phyloP scores from a whole-genome alignment of 768 basidiomycete species.

The Tricholoma flavovirens region DNA sequence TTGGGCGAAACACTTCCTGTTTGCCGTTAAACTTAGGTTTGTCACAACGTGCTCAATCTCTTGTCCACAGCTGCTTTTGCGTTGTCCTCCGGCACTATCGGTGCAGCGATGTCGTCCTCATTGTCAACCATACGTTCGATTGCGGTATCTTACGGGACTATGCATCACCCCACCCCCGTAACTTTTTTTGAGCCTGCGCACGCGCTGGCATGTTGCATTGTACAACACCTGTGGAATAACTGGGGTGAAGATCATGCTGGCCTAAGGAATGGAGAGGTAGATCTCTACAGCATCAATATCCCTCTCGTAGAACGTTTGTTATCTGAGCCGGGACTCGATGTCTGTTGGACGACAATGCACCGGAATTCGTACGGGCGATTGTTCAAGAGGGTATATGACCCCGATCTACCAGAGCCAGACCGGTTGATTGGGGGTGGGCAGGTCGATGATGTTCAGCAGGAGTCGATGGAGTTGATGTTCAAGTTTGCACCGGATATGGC shows the following conservation, averaged over 20 bases:
- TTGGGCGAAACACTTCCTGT: slow-evolving; percentile 82
- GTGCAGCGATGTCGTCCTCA: slow-evolving; percentile 80
- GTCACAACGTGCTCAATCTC: slow-evolving; percentile 10
- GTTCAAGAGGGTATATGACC: slow-evolving; percentile 49
- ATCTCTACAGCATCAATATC: slow-evolving; percentile 84
- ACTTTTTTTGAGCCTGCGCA: slow-evolving; percentile 68
- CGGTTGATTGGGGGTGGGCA: slow-evolving; percentile 16
- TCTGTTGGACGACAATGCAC: slow-evolving; percentile 83
- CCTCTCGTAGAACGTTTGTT: slow-evolving; percentile 70
- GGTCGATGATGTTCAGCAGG: background rate
- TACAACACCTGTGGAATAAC: slow-evolving; percentile 71
- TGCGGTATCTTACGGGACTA: slow-evolving; percentile 83
- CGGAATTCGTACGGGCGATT: slow-evolving; percentile 78
- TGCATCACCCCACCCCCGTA: slow-evolving; percentile 61
- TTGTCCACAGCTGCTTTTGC: slow-evolving; percentile 67
- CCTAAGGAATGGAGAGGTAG: slow-evolving; percentile 58
- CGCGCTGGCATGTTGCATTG: slow-evolving; percentile 57
- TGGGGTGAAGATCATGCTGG: slow-evolving; percentile 73
- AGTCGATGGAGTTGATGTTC: slow-evolving; percentile 49
- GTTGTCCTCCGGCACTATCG: slow-evolving; percentile 88
- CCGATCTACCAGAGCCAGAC: slow-evolving; percentile 27
- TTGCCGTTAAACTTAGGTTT: slow-evolving; percentile 15
- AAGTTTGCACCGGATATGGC: slow-evolving; percentile 67
- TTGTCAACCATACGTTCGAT: slow-evolving; percentile 70
- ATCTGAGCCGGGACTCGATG: slow-evolving; percentile 52